Percentiles rank a stretch among this genome's conserved stretches.
phyloP scores from a whole-genome alignment of 768 basidiomycete species.

The Phlegmacium glaucopus region DNA sequence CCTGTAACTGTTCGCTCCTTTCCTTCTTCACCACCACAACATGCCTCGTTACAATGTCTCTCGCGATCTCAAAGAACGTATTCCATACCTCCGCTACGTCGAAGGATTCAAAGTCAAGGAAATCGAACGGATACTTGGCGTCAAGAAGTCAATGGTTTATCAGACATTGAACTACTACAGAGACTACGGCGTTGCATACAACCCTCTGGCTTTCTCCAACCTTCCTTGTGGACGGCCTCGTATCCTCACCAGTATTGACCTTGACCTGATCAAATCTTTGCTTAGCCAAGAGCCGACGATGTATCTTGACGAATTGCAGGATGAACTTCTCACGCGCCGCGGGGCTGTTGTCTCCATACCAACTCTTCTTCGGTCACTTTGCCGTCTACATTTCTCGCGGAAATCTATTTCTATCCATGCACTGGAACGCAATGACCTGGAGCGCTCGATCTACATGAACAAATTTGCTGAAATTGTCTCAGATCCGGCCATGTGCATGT shows the following conservation, averaged over 20 bases:
- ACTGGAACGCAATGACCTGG: slow-evolving; percentile 10
- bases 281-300: slow-evolving; percentile 2
- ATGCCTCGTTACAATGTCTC: slow-evolving; percentile 8
- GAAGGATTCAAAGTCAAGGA: slow-evolving; percentile 10
- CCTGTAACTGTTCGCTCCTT: neutral
- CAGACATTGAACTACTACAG: slow-evolving; percentile 2
- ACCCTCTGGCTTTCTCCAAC: neutral
- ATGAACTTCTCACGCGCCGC: slow-evolving; percentile 3
- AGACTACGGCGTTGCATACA: slow-evolving; percentile 8
- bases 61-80: slow-evolving; percentile 10
- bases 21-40: neutral
- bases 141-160: slow-evolving; percentile 12
- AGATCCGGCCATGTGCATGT: slow-evolving; percentile 11
- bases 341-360: slow-evolving; percentile 4
- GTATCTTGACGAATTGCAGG: slow-evolving; percentile 12
- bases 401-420: slow-evolving; percentile 11
- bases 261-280: slow-evolving; percentile 3
- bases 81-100: slow-evolving; percentile 8
- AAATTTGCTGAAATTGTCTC: slow-evolving; percentile 6
- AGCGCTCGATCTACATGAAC: slow-evolving; percentile 10
- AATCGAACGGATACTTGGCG: slow-evolving; percentile 7
- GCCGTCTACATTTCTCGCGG: slow-evolving; percentile 9
- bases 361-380: slow-evolving; percentile 9
- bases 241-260: neutral
- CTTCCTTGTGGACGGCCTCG: neutral